Percentiles rank a stretch among this genome's conserved stretches.
Conservation (phyloP, 176 grass and related monocot species). For the Eleusine indica region DNA sequence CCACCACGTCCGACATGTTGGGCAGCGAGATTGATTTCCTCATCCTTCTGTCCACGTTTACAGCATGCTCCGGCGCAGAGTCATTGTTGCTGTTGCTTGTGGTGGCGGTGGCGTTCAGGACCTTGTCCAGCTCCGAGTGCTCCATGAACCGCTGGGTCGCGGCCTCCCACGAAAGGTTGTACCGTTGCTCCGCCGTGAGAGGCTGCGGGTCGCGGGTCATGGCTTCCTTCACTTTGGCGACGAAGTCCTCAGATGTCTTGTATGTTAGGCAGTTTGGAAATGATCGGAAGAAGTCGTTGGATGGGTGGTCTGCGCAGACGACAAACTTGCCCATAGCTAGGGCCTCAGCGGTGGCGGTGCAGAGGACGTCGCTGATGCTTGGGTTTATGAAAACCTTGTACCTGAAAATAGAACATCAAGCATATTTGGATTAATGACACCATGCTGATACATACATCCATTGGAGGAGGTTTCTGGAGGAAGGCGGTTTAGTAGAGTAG, state of each 20-base stretch:
- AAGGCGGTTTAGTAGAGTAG: background rate
- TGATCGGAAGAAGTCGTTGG: slow-evolving; percentile 88
- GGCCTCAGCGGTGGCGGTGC: slow-evolving; percentile 83
- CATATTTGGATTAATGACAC: slow-evolving; percentile 21
- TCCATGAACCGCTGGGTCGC: slow-evolving; percentile 92
- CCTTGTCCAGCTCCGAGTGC: slow-evolving; percentile 75
- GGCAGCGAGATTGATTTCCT: slow-evolving; percentile 64
- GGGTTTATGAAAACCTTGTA: slow-evolving; percentile 97
- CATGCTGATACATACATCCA: background rate
- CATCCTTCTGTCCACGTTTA: slow-evolving; percentile 38
- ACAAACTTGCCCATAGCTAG: slow-evolving; percentile 93
- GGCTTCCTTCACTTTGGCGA: slow-evolving; percentile 77
- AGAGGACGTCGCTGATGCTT: slow-evolving; percentile 83
- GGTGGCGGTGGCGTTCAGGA: slow-evolving; percentile 42
- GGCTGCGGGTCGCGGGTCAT: slow-evolving; percentile 76
- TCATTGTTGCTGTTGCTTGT: background rate
- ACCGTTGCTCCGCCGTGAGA: slow-evolving; percentile 70
- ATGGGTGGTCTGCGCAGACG: slow-evolving; percentile 83
- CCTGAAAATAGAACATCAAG: slow-evolving; percentile 45
- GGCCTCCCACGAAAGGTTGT: slow-evolving; percentile 90
- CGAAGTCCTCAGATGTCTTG: slow-evolving; percentile 79
- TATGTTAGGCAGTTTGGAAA: slow-evolving; percentile 87
- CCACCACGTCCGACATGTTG: slow-evolving; percentile 64
- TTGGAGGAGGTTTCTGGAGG: background rate
- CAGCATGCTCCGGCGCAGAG: background rate